Base-by-base conservation (phyloP, 2,329 filamentous ascomycete genomes). In the Cercospora brassicicola region DNA sequence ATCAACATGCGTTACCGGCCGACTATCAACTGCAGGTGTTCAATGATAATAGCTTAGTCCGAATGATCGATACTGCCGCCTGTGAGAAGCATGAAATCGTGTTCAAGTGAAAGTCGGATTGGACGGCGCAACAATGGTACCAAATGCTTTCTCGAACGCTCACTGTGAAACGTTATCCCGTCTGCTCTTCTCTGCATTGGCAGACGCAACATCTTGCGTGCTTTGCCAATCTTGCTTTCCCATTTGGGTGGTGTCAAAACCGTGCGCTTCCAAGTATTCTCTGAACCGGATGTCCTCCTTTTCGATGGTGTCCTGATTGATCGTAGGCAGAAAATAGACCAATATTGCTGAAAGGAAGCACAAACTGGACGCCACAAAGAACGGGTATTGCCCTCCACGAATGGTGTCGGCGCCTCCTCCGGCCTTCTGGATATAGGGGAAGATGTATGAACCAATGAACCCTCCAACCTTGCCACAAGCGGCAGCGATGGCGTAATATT, bases 281-380 rank as follows among this genome's bases (percentile, higher is more conserved):
- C 91, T 86, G 82, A 97, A 97, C 53, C 86, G 85, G 8, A 83
- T 76, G 75, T 97, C 93, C 79, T 97, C 94, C 15, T 85, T 76
- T 0, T 89, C 87, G 70, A 97, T 96, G 0, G 92, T 96, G 74
- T 97, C 91, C 81, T 96, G 88, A 10, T 89, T 89, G 69, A 97
- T 90, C 59, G 91, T 82, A 0, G 94, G 94, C 60, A 97, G 79
- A 67, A 86, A 85, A 73, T 93, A 87, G 1, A 88, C 87, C 30
- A 94, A 78, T 9, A 82, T 79, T 0, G 91, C 92, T 2, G 89
- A 90, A 59, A 97, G 82, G n/a, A 96, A 79, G 73, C 92, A 95
- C 65, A 97, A 79, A 26, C 87, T 83, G 45, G 89, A 91, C 1
- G 89, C 90, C n/a, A 97, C 92, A 79, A 89, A 97, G 82, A 97